A percentile compares a stretch with the other conserved stretches of the same genome.
Conservation (phyloP, 139 green algal genomes). For the Zygnema cylindricum region DNA sequence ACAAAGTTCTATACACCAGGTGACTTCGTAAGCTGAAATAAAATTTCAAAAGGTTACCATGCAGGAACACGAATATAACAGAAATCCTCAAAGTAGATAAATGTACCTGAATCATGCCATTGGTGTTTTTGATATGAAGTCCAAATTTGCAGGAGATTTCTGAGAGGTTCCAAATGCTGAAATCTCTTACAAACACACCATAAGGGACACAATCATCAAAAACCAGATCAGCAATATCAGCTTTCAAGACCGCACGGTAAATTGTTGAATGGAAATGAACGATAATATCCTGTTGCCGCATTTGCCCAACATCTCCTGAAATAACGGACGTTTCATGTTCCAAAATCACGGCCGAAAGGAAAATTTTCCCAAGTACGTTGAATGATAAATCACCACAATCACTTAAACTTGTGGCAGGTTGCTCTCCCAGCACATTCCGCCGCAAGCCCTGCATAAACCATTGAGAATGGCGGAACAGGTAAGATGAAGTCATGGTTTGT, state of each 20-base stretch:
- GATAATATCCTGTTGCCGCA: background rate
- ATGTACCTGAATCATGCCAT: background rate
- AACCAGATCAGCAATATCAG: slow-evolving; percentile 32
- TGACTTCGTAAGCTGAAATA: no score
- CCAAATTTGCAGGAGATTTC: slow-evolving; percentile 17
- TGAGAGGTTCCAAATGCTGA: slow-evolving; percentile 49
- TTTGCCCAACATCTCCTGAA: background rate
- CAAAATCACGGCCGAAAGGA: slow-evolving; percentile 10
- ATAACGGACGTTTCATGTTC: background rate
- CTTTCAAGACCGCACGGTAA: background rate
- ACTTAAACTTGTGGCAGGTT: background rate
- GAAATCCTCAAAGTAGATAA: no score
- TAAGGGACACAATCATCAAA: slow-evolving; percentile 50
- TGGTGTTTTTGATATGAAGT: slow-evolving; percentile 7
- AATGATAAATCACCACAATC: slow-evolving; percentile 13
- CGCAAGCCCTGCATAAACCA: background rate
- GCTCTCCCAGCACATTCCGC: background rate
- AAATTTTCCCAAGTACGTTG: slow-evolving; percentile 9
- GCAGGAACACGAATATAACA: no score
- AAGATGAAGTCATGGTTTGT: no score
- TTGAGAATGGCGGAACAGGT: no score
- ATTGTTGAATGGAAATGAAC: slow-evolving; percentile 24
- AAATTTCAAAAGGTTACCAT: no score
- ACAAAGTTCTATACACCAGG: no score
- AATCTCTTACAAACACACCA: slow-evolving; percentile 44